Conservation (phyloP, 345 rosid species). For the Aurinia saxatilis region DNA sequence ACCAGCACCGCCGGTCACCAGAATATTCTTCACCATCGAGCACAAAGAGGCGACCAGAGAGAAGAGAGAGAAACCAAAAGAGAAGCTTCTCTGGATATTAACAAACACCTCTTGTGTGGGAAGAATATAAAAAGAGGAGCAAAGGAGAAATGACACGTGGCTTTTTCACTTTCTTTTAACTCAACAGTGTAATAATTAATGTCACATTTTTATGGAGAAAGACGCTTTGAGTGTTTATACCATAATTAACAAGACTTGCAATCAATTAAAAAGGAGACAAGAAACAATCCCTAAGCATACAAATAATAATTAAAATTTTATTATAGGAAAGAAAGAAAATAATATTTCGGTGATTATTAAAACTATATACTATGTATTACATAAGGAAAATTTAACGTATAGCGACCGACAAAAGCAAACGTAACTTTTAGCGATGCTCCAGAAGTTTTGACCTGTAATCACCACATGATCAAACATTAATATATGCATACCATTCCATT, state of each 20-base stretch:
- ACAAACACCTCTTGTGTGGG: neutral
- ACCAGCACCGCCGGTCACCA: slow-evolving; percentile 98
- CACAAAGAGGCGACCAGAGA: slow-evolving; percentile 21
- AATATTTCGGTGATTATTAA: slow-evolving; percentile 13
- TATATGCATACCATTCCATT: neutral
- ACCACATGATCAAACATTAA: slow-evolving; percentile 1
- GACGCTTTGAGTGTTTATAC: slow-evolving; percentile 16
- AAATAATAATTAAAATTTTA: too few relatives aligned
- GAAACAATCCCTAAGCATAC: neutral
- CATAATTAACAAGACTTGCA: neutral
- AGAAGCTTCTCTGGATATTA: slow-evolving; percentile 25
- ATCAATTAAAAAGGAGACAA: neutral
- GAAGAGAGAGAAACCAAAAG: neutral
- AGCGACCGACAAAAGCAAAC: slow-evolving; percentile 20
- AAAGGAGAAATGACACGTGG: slow-evolving; percentile 16
- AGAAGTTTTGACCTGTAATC: slow-evolving; percentile 28
- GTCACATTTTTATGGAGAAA: slow-evolving; percentile 9
- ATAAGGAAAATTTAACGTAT: neutral
- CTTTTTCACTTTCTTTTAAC: neutral
- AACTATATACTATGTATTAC: slow-evolving; percentile 2
- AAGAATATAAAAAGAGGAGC: neutral
- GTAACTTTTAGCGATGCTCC: slow-evolving; percentile 27
- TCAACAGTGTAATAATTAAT: neutral
- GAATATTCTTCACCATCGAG: slow-evolving; percentile 39
- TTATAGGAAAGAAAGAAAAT: too few relatives aligned